Conservation (phyloP, 768 basidiomycete genomes). For the Mycena indigotica region DNA sequence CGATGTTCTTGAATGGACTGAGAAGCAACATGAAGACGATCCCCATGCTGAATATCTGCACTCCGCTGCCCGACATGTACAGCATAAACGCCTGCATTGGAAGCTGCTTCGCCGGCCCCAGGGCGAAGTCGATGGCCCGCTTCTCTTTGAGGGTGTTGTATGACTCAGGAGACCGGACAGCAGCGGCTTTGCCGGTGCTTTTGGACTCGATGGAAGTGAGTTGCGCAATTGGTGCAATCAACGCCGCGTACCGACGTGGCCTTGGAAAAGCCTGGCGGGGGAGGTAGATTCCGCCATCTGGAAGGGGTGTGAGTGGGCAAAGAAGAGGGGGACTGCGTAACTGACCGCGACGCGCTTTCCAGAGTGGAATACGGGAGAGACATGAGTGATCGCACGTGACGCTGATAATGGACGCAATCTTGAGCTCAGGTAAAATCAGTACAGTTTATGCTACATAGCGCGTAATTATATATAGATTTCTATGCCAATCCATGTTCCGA, state of each 20-base stretch:
- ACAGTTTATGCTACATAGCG: neutral
- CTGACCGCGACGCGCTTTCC: slow-evolving; percentile 42
- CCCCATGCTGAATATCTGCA: slow-evolving; percentile 96
- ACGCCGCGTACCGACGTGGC: slow-evolving; percentile 37
- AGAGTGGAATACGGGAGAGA: slow-evolving; percentile 43
- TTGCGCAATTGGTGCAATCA: neutral
- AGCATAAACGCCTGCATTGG: slow-evolving; percentile 99
- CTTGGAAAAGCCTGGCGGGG: slow-evolving; percentile 70
- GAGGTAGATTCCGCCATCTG: slow-evolving; percentile 66
- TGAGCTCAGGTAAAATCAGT: neutral
- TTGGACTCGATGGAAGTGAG: slow-evolving; percentile 40
- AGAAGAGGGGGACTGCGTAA: neutral
- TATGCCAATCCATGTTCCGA: neutral
- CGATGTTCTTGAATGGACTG: slow-evolving; percentile 82
- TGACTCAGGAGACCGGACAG: slow-evolving; percentile 41
- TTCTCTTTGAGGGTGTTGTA: slow-evolving; percentile 72
- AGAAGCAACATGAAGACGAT: slow-evolving; percentile 92
- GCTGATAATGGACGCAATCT: neutral
- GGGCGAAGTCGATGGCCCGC: slow-evolving; percentile 85
- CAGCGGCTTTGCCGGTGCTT: slow-evolving; percentile 36
- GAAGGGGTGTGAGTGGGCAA: neutral
- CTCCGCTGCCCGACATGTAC: slow-evolving; percentile 95
- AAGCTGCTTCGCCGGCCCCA: slow-evolving; percentile 82
- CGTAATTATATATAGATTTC: neutral
- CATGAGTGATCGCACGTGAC: neutral